phyloP scores from a whole-genome alignment of 2,329 filamentous ascomycete species.

The Talaromyces sp. region DNA sequence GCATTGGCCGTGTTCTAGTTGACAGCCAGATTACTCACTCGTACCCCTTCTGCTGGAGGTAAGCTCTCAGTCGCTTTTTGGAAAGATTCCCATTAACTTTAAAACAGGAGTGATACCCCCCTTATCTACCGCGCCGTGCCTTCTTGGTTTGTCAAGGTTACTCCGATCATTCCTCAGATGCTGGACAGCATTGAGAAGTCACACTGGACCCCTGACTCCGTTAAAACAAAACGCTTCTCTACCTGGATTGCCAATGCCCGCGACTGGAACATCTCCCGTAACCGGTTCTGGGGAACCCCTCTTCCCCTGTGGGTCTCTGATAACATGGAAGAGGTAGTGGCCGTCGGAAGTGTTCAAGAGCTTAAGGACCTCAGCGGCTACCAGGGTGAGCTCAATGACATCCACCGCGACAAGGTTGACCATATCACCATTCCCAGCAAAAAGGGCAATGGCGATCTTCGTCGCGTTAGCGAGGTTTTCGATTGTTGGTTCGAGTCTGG shows the following conservation, averaged over 20 bases:
- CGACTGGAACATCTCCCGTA: constrained; percentile 94
- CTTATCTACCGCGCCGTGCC: constrained; percentile 91
- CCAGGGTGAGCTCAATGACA: constrained; percentile 76
- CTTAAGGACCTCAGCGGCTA: constrained; percentile 85
- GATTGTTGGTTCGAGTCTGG: constrained; percentile 98
- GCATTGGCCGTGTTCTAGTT: constrained; percentile 73
- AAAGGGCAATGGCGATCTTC: constrained; percentile 80
- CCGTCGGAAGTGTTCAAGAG: constrained; percentile 81
- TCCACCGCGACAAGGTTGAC: constrained; percentile 92
- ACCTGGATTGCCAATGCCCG: constrained; percentile 90
- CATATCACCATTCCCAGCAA: constrained; percentile 91
- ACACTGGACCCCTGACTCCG: constrained; percentile 87
- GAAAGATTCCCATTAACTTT: neutral
- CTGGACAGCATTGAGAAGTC: constrained; percentile 86
- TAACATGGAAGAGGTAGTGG: constrained; percentile 82
- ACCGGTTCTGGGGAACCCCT: constrained; percentile 94
- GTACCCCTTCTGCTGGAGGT: constrained; percentile 91
- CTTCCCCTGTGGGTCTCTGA: constrained; percentile 91
- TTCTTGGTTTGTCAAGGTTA: constrained; percentile 92
- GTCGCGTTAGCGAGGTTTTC: constrained; percentile 83
- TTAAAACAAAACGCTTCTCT: constrained; percentile 88
- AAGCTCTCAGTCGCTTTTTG: constrained; percentile 37
- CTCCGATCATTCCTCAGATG: constrained; percentile 81
- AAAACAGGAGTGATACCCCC: constrained; percentile 68
- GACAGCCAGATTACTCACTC: constrained; percentile 89